Percentiles rank a stretch among this genome's conserved stretches.
Evolutionary conservation across 2,329 filamentous ascomycete genomes (phyloP).

Genomic region (Tolypocladium sp.): DNA sequence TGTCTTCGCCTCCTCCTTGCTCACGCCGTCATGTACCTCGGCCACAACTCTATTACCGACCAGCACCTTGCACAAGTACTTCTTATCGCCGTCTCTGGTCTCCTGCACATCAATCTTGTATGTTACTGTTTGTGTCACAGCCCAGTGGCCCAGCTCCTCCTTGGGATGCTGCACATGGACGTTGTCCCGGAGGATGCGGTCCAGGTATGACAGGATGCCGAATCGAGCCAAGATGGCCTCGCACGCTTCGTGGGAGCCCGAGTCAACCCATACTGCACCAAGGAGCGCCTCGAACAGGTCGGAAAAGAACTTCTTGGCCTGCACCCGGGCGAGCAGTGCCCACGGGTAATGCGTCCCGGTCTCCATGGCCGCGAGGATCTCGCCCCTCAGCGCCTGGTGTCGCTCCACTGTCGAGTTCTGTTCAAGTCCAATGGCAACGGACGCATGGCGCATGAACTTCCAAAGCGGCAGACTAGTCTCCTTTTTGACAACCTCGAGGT

Average conservation of each 20-base stretch:
- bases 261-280: conserved; percentile 79
- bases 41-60: conserved; percentile 39
- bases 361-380: conserved; percentile 41
- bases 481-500: conserved; percentile 9
- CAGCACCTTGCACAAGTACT: conserved; percentile 36
- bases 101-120: conserved; percentile 35
- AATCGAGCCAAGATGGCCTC: conserved; percentile 49
- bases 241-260: conserved; percentile 52
- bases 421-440: conserved; percentile 33
- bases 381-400: conserved; percentile 36
- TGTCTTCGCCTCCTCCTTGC: conserved; percentile 42
- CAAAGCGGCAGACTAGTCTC: conserved; percentile 42
- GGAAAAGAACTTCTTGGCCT: conserved; percentile 68
- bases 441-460: conserved; percentile 58
- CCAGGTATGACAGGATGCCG: conserved; percentile 56
- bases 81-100: conserved; percentile 10
- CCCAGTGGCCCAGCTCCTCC: conserved; percentile 55
- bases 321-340: conserved; percentile 56
- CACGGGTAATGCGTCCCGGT: conserved; percentile 60
- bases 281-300: conserved; percentile 76
- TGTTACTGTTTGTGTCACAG: conserved; percentile 38
- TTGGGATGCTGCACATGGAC: conserved; percentile 58
- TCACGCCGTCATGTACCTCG: conserved; percentile 34
- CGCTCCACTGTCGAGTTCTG: conserved; percentile 34
- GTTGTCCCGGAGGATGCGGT: conserved; percentile 47